Evolutionary conservation across 495 filamentous ascomycete species (phyloP).

Genomic region (Penicillium pulvis): DNA sequence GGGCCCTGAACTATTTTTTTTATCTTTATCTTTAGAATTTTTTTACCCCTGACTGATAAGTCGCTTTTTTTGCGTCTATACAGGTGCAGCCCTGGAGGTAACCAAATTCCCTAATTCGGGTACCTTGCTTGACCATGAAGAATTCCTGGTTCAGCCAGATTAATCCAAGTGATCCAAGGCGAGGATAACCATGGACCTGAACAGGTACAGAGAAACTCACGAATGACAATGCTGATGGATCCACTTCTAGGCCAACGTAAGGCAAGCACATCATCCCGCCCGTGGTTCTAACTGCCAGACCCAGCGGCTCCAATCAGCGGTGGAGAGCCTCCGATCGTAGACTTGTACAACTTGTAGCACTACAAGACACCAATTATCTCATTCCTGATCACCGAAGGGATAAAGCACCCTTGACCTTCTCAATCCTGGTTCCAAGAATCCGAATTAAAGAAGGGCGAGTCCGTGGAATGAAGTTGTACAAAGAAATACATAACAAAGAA

Average conservation of each 20-base stretch:
- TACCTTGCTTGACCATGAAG: background rate
- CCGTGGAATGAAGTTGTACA: background rate
- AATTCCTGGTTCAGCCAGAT: constrained; percentile 2
- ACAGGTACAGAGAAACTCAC: constrained; percentile 16
- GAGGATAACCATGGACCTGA: constrained; percentile 13
- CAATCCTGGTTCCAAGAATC: background rate
- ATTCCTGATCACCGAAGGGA: background rate
- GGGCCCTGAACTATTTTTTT: background rate
- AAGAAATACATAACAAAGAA: background rate
- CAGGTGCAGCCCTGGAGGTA: background rate
- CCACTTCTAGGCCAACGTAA: constrained; percentile 21
- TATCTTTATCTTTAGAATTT: background rate
- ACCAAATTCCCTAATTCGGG: background rate
- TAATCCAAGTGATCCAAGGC: constrained; percentile 5
- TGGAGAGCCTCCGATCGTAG: constrained; percentile 23
- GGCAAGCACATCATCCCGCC: constrained; percentile 38
- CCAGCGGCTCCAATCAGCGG: constrained; percentile 27
- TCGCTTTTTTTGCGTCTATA: background rate
- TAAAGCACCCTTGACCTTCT: background rate
- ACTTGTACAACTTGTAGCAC: background rate
- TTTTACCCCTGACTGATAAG: background rate
- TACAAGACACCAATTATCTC: background rate
- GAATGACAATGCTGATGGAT: constrained; percentile 5
- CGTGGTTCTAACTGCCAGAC: constrained; percentile 35
- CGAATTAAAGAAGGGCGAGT: background rate